Evolutionary conservation across 768 basidiomycete species (phyloP).

Genomic region (Trametes coccinea): DNA sequence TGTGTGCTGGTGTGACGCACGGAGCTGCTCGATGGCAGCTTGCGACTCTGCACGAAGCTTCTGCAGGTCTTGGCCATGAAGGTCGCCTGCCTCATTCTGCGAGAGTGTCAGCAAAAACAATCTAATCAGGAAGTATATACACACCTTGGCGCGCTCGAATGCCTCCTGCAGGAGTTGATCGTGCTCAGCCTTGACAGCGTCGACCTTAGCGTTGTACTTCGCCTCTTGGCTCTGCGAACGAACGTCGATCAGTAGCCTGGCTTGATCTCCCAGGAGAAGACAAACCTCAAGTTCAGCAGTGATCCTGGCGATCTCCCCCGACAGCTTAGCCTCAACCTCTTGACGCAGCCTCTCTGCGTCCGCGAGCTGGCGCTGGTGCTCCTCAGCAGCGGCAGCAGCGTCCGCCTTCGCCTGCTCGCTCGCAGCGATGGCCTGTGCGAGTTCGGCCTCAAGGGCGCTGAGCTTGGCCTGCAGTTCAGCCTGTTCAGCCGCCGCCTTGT

Average conservation of each 20-base stretch:
- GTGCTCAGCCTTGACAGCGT: slow-evolving; percentile 66
- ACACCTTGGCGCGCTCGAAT: slow-evolving; percentile 78
- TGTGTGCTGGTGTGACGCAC: slow-evolving; percentile 56
- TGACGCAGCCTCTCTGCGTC: slow-evolving; percentile 53
- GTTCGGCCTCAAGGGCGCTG: slow-evolving; percentile 47
- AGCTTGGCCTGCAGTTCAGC: slow-evolving; percentile 45
- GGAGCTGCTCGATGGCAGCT: slow-evolving; percentile 68
- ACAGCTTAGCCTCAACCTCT: slow-evolving; percentile 51
- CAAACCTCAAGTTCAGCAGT: slow-evolving; percentile 66
- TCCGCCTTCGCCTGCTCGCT: slow-evolving; percentile 52
- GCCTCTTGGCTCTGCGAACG: slow-evolving; percentile 61
- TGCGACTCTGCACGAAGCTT: slow-evolving; percentile 66
- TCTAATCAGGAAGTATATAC: background rate
- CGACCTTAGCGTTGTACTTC: slow-evolving; percentile 66
- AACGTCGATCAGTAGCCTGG: background rate
- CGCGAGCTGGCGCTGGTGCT: slow-evolving; percentile 48
- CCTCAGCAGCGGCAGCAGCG: slow-evolving; percentile 46
- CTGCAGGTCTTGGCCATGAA: slow-evolving; percentile 71
- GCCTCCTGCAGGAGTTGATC: slow-evolving; percentile 61
- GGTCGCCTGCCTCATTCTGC: slow-evolving; percentile 69
- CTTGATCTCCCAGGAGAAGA: background rate
- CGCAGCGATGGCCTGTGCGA: slow-evolving; percentile 44
- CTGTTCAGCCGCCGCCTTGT: slow-evolving; percentile 34
- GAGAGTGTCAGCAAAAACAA: slow-evolving; percentile 15
- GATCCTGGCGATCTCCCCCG: slow-evolving; percentile 56